Base-by-base conservation (phyloP, 441 rosid genomes). In the Populus hybrid region DNA sequence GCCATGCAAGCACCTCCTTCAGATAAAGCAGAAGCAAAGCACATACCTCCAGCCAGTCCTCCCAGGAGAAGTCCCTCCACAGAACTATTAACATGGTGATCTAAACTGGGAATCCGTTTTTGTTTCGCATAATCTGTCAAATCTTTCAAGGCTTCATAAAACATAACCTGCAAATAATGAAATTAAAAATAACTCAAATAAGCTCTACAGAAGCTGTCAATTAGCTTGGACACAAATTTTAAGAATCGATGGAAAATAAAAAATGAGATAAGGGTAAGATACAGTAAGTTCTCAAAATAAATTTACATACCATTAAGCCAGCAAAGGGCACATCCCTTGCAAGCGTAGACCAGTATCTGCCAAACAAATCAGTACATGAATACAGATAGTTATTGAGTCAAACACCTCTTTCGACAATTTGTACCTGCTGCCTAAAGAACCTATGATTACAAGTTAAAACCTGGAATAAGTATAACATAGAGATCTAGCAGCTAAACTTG, bases 241-340 rank as follows among this genome's bases (percentile, higher is more conserved):
- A 26, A 9, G 71, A 42, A 2, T 19, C 34, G 10, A 28, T 53
- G 46, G n/a, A 46, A 38, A 32, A n/a, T 40, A 36, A 59, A 71
- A 30, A 9, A 42, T 23, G 18, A 23, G 70, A 14, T 21, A 34
- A 63, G 32, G n/a, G 9, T 30, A 61, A 74, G 10, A 53, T 2
- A 38, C 1, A 8, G 23, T 53, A n/a, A 32, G 23, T 30, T 32
- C 72, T 46, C 65, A 50, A 18, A 61, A 67, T 18, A 76, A 69
- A 63, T n/a, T 26, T 35, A 76, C 85, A 69, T 84, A 94, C 98
- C 97, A 94, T 91, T 65, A 95, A 90, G 79, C 98, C 98, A 69
- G 97, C 95, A 86, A 93, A 93, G 73, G 98, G 98, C 35, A 95
- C 91, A 87, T 95, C 98, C 86, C 98, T 91, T 35, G 93, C 98